A percentile compares a stretch with the other conserved stretches of the same genome.
Evolutionary conservation across 2,329 filamentous ascomycete genomes (phyloP).

Genomic region (Colletotrichum musae): DNA sequence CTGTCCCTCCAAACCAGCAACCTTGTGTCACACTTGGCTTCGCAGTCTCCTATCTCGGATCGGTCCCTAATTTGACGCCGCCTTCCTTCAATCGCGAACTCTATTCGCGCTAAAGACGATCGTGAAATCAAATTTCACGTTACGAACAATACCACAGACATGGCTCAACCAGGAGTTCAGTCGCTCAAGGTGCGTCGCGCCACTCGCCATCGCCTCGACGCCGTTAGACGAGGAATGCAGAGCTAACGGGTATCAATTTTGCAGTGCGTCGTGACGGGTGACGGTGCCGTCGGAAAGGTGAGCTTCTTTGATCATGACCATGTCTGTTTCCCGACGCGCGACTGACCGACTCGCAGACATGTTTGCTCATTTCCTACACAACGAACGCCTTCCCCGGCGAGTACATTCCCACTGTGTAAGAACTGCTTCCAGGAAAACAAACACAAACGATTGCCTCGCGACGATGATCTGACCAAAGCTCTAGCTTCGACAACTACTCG

Average conservation of each 20-base stretch:
- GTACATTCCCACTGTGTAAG: conserved; percentile 98
- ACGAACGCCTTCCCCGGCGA: conserved; percentile 99
- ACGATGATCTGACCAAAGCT: conserved; percentile 20
- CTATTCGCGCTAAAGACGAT: conserved; percentile 31
- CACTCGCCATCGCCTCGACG: conserved; percentile 17
- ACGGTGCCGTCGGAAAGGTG: conserved; percentile 99
- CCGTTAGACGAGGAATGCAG: not conserved
- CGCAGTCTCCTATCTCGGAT: conserved; percentile 25
- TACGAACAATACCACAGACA: conserved; percentile 57
- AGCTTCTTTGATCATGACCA: conserved; percentile 48
- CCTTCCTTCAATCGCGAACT: conserved; percentile 31
- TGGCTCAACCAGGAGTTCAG: conserved; percentile 88
- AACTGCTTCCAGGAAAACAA: conserved; percentile 42
- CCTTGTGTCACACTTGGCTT: conserved; percentile 28
- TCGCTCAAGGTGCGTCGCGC: conserved; percentile 83
- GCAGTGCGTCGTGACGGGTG: conserved; percentile 98
- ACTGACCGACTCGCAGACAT: conserved; percentile 76
- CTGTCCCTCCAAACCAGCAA: conserved; percentile 24
- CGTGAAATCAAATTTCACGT: conserved; percentile 22
- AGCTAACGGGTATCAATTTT: conserved; percentile 35
- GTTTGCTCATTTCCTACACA: conserved; percentile 98
- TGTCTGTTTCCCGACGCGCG: conserved; percentile 39
- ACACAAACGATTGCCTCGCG: not conserved
- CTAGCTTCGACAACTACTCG: conserved; percentile 97
- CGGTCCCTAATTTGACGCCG: conserved; percentile 36